Evolutionary conservation across 192 early-diverging fungal genomes (phyloP).

Genomic region (Coemansia guatemalensis): DNA sequence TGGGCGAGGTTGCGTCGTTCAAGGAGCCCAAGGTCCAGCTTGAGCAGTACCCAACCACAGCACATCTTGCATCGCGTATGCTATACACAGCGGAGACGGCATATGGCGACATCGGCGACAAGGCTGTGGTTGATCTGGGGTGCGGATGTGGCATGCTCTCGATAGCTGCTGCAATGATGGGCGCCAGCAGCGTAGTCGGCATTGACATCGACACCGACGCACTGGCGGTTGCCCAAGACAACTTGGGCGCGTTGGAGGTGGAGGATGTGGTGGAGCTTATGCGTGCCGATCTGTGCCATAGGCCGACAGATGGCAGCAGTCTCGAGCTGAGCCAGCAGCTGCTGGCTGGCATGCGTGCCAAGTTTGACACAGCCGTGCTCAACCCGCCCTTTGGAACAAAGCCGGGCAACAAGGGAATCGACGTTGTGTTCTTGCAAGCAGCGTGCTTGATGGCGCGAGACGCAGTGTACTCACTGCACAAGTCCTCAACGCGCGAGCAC

Average conservation of each 20-base stretch:
- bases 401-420: constrained; percentile 68
- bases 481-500: constrained; percentile 72
- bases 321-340: constrained; percentile 24
- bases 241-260: constrained; percentile 58
- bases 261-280: constrained; percentile 67
- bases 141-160: constrained; percentile 77
- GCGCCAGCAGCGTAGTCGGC: constrained; percentile 56
- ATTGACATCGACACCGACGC: constrained; percentile 75
- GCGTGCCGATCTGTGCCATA: constrained; percentile 52
- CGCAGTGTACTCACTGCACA: constrained; percentile 78
- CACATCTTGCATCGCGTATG: constrained; percentile 73
- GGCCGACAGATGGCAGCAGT: constrained; percentile 1
- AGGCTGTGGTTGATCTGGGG: constrained; percentile 72
- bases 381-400: constrained; percentile 86
- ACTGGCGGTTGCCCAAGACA: constrained; percentile 67
- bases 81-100: constrained; percentile 71
- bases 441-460: constrained; percentile 59
- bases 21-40: constrained; percentile 69
- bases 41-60: constrained; percentile 78
- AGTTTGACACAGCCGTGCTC: constrained; percentile 76
- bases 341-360: constrained; percentile 49
- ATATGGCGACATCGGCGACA: constrained; percentile 72
- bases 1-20: constrained; percentile 65
- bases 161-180: constrained; percentile 62
- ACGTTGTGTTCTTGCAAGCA: constrained; percentile 70